phyloP scores from a whole-genome alignment of 1,139 yeast genomes.

The Geotrichum reessii region DNA sequence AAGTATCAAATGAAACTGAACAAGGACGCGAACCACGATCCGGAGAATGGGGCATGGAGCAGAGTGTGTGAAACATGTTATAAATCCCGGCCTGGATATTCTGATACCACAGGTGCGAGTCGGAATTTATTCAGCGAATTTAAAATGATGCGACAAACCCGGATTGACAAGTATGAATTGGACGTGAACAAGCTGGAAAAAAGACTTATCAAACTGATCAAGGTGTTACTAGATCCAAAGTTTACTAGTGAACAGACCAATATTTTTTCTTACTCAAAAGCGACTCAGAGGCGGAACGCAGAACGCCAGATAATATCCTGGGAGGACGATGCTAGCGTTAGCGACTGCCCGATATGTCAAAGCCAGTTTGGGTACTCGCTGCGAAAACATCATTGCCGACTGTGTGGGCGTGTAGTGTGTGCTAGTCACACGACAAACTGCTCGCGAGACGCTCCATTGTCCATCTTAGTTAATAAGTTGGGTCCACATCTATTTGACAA shows the following conservation, averaged over 20 bases:
- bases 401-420: slow-evolving; percentile 81
- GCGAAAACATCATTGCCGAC: slow-evolving; percentile 81
- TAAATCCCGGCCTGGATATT: slow-evolving; percentile 50
- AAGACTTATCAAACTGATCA: slow-evolving; percentile 49
- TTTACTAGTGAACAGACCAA: slow-evolving; percentile 16
- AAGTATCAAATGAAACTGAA: slow-evolving; percentile 46
- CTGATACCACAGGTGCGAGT: slow-evolving; percentile 37
- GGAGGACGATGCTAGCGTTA: slow-evolving; percentile 52
- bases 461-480: slow-evolving; percentile 42
- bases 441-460: slow-evolving; percentile 64
- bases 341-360: slow-evolving; percentile 61
- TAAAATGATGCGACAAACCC: slow-evolving; percentile 38
- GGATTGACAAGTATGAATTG: slow-evolving; percentile 41
- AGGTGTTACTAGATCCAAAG: slow-evolving; percentile 25
- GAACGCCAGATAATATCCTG: slow-evolving; percentile 61
- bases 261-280: slow-evolving; percentile 27
- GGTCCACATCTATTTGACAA: slow-evolving; percentile 17
- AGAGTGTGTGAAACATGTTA: slow-evolving; percentile 66
- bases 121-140: slow-evolving; percentile 49
- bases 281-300: slow-evolving; percentile 33
- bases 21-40: slow-evolving; percentile 44
- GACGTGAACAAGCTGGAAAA: slow-evolving; percentile 56
- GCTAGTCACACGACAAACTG: slow-evolving; percentile 59
- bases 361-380: slow-evolving; percentile 51
- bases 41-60: slow-evolving; percentile 56